A percentile compares a stretch with the other conserved stretches of the same genome.
These are phyloP conservation scores for Chaetomium cochliodes DNA, from an alignment of 495 filamentous ascomycete genomes.

Conservation along the genomic window DNA sequence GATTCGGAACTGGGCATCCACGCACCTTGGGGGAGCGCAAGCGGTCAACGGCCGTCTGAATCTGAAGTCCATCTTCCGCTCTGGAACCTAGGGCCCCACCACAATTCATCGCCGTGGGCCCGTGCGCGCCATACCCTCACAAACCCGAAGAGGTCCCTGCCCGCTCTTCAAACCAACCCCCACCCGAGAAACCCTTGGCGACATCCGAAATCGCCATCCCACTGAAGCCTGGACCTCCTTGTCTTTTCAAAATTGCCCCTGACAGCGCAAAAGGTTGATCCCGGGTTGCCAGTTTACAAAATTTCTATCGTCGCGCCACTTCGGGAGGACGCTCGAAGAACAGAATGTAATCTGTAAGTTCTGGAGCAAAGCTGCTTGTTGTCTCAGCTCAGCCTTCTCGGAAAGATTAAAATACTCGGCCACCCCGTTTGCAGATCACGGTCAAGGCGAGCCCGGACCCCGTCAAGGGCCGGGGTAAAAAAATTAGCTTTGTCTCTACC, in stretches of 20 bases:
- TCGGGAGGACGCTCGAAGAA: no score
- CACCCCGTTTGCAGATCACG: constrained; percentile 1
- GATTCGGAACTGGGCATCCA: neutral
- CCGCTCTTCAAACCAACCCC: neutral
- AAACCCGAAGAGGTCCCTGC: neutral
- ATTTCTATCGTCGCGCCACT: no score
- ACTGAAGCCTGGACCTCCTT: neutral
- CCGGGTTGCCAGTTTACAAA: neutral
- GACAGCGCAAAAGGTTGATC: neutral
- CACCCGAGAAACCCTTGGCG: neutral
- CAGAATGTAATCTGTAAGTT: no score
- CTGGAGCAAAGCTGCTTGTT: neutral
- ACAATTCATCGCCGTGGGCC: neutral
- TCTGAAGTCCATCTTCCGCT: constrained; percentile 13
- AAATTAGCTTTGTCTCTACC: neutral
- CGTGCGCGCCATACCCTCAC: neutral
- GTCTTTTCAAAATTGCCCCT: constrained; percentile 5
- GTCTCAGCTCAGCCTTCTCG: constrained; percentile 12
- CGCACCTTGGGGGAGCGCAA: neutral
- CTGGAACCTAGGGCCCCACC: constrained; percentile 9
- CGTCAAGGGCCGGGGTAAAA: neutral
- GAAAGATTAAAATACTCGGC: neutral
- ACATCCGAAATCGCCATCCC: constrained; percentile 10
- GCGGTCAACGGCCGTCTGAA: constrained; percentile 9
- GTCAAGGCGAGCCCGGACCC: neutral